Evolutionary conservation across 2,329 filamentous ascomycete species (phyloP), one percentile per base, ranked within the genome.

Genomic region (Calonectria pseudoturangicola): DNA sequence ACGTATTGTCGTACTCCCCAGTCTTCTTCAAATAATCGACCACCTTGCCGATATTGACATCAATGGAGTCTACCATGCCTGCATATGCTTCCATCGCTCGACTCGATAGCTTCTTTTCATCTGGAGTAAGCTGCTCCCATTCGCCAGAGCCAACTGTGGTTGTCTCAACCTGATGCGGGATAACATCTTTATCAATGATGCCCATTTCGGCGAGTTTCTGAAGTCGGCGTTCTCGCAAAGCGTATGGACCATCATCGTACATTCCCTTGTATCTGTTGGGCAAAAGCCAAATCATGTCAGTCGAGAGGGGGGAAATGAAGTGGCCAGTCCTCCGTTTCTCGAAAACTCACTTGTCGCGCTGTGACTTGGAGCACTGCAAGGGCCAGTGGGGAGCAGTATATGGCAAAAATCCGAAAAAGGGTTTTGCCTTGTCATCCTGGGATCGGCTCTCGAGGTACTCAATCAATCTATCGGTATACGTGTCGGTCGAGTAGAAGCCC

Each of bases 361-460:
- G 87, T 74, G 90, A 86, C 62, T 82, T 79, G 0, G 90, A 89
- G 0, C 89, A 89, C 76, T 92, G 90, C 4, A 92, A 81, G 1
- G 90, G 91, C 90, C 90, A 92, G 74, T 92, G 90, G 2, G 90
- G 90, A 0, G 90, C 90, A 0, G 89, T 90, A 77, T 91, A 92
- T 0, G 77, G 69, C 12, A 79, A 68, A 41, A 74, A 79, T 3
- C 67, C 72, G 41, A 80, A 76, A 68, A 79, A 78, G 4, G 77
- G 76, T 60, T 75, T 67, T 2, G 81, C 76, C n/a, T 74, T 71
- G 36, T 83, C 78, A 10, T 78, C 75, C 12, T 77, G 72, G 10
- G 70, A 74, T 21, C 79, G 73, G 9, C 75, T 70, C 5, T 74
- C 64, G 1, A 88, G 80, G 51, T 86, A 88, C 39, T 83, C 66